phyloP scores from a whole-genome alignment of 495 filamentous ascomycete species.

The Penicillium turbatum region DNA sequence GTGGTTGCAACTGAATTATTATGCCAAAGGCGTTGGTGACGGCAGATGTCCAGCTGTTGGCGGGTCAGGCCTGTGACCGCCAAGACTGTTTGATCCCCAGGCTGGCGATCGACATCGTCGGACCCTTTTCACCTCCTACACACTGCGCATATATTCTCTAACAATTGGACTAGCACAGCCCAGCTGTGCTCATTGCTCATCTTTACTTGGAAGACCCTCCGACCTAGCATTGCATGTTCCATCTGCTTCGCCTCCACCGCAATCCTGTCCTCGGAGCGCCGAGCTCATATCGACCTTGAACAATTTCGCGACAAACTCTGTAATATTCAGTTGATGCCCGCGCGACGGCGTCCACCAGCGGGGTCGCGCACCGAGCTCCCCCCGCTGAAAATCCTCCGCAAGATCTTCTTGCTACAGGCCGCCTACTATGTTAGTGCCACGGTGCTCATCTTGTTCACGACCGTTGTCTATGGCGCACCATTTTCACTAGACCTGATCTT shows the following conservation, averaged over 20 bases:
- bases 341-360: slow-evolving; percentile 71
- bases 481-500: slow-evolving; percentile 71
- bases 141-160: neutral
- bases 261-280: slow-evolving; percentile 7
- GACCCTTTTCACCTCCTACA: neutral
- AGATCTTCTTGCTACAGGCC: slow-evolving; percentile 81
- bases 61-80: slow-evolving; percentile 6
- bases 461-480: slow-evolving; percentile 69
- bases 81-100: slow-evolving; percentile 5
- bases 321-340: slow-evolving; percentile 54
- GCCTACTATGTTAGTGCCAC: slow-evolving; percentile 76
- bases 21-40: slow-evolving; percentile 1
- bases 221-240: slow-evolving; percentile 10
- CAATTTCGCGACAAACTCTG: neutral
- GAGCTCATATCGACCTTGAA: slow-evolving; percentile 6
- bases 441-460: slow-evolving; percentile 81
- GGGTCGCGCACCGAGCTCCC: slow-evolving; percentile 78
- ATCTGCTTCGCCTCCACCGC: neutral
- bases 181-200: neutral
- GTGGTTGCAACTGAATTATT: neutral
- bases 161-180: neutral
- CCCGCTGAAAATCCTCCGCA: slow-evolving; percentile 77
- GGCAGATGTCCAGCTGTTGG: neutral
- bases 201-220: neutral
- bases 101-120: neutral